Base-by-base conservation (phyloP, 192 early-diverging fungal genomes). In the Rhizophagus sp. region DNA sequence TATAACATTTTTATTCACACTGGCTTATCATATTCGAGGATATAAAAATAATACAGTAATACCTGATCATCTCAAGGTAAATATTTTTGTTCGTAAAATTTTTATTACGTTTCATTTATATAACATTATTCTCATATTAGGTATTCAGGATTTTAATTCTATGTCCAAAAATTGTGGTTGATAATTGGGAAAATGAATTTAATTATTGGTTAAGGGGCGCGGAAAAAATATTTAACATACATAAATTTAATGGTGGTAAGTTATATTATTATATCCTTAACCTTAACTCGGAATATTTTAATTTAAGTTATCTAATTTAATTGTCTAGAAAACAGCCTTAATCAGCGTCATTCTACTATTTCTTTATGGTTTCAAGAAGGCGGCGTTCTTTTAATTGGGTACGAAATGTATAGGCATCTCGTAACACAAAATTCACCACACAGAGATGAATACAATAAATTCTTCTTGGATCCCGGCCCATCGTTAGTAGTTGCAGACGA, bases 401-500 rank as follows among this genome's bases (percentile, higher is more conserved):
- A 97, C 82, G 80, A 81, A 2, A 81, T 83, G 72, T 92, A 94
- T 75, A 86, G 92, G 11, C 76, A 81, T 1, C 33, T 91, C 47
- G 79, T 88, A 64, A 24, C 39, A 13, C 3, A 9, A 30, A 13
- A 39, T 19, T n/a, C 13, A 72, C n/a, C 19, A 9, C 4, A n/a
- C n/a, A 19, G 33, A 13, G 61, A 78, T 8, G 67, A 66, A 15
- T 81, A 85, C 39, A 76, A 78, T 12, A 6, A 79, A 34, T 84
- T 83, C 9, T 69, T 95, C 27, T 57, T 92, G n/a, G 82, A 87
- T 12, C 88, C 90, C 3, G 94, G 94, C 1, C 90, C 96, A 1
- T 87, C 89, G 27, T 72, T 97, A 8, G 83, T 94, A 0, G 87
- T 97, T 36, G 89, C 91, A 1, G 96, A 97, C 82, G 95, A 97